Evolutionary conservation across 441 rosid species (phyloP), one percentile per base, ranked within the genome.

Genomic region (Breynia disticha): DNA sequence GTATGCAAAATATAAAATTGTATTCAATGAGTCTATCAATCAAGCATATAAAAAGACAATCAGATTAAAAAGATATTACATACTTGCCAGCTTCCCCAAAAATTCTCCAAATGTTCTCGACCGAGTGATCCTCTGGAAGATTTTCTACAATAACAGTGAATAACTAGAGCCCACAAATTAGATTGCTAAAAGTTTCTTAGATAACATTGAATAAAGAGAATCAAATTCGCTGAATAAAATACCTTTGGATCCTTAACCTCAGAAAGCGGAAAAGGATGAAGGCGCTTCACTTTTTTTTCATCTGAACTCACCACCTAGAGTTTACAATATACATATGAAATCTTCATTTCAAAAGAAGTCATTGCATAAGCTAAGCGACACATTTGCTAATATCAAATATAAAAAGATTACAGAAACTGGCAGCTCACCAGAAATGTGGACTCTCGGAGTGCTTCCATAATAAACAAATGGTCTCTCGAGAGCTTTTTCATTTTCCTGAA

Each of bases 101-200:
- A 57, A 86, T 75, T 65, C 68, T 73, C 55, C 62, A 63, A 46
- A 91, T 75, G 67, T 82, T 88, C 70, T 76, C 77, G 48, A 67
- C 71, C 9, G 96, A 81, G 69, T 88, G 94, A 78, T 88, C 95
- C 61, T 75, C 86, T 7, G 98, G 98, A 71, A 91, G 77, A 65
- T 91, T 91, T 73, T 91, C 98, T 58, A 84, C 91, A 82, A 91
- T 68, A 64, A 91, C 98, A 70, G 94, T 82, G 72, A 65, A 76
- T 49, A 72, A 66, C 98, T 90, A 70, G 61, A 67, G 75, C 58
- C 72, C 73, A 73, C 37, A 75, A 67, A 68, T 77, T 70, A 75
- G 76, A 44, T 60, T 65, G 54, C 51, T 43, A 57, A 45, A 52
- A 16, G 9, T 60, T 37, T 42, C 35, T 19, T 3, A 48, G 45